Base-by-base conservation (phyloP, 225 moss, liverwort and hornwort species). In the Bryum argenteum region DNA sequence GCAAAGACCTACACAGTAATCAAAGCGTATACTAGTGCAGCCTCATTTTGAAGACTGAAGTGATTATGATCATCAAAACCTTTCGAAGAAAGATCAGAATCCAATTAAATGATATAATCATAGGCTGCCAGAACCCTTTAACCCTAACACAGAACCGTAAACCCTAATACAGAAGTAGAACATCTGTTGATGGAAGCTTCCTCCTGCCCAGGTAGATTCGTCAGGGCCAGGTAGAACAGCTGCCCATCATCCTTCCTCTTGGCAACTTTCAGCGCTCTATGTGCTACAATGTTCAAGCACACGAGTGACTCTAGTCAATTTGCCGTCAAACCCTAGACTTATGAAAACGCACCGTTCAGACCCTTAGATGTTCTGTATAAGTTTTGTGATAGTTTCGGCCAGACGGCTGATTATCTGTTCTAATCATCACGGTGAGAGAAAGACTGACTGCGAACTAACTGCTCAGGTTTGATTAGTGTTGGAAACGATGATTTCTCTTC, bases 211-310 rank as follows among this genome's bases (percentile, higher is more conserved):
- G 51, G 54, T 65, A 78, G 55, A 43, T 67, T 76, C 76, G 58
- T 78, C 68, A 74, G 73, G 63, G 64, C 24, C 75, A 74, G 55
- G 72, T 8, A 18, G 63, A 87, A 83, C 74, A 87, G 77, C 77
- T 79, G 62, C 81, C 74, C 15, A 62, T 52, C 20, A 69, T 8
- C 60, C 44, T 80, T 65, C 12, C 8, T 87, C 56, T 87, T 21
- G 87, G 87, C 83, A 85, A 87, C 69, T 84, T 90, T 90, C 83
- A 87, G 90, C 90, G 87, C 90, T 87, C 73, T 37, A 75, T 81
- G 83, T 83, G 79, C 85, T 76, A 89, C 55, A 7, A 22, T 5
- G 15, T 23, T 3, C 20, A 22, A 69, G 83, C 84, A 79, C 87
- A 77, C 48, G 71, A 90, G 84, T 84, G 87, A 89, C 87, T 90